Percentiles rank a stretch among this genome's conserved stretches.
Conservation (phyloP, 768 basidiomycete genomes). For the Strobilomyces dryophilus region DNA sequence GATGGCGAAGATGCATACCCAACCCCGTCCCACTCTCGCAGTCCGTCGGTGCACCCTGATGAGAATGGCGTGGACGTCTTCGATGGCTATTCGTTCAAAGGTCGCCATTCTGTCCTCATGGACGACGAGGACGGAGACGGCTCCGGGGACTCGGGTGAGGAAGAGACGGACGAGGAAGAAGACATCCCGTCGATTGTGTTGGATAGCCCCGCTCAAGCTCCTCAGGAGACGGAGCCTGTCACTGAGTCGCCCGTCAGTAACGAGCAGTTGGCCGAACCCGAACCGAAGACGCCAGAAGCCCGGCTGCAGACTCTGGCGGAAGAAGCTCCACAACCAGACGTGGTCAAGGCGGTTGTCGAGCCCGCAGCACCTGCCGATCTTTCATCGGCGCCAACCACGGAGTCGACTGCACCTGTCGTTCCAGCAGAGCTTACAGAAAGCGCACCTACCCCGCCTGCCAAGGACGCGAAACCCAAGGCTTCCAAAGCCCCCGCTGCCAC, state of each 20-base stretch:
- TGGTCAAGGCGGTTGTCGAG: conserved; percentile 10
- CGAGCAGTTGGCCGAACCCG: conserved; percentile 43
- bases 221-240: conserved; percentile 28
- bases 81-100: conserved; percentile 93
- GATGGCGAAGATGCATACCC: conserved; percentile 74
- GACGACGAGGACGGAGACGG: conserved; percentile 60
- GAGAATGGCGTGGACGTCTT: conserved; percentile 69
- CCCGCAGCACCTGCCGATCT: conserved; percentile 12
- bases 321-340: conserved; percentile 19
- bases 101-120: conserved; percentile 72
- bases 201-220: conserved; percentile 21
- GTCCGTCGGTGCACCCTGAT: conserved; percentile 56
- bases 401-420: conserved; percentile 2
- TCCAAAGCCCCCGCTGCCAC: conserved; percentile 12
- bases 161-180: conserved; percentile 38
- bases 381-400: conserved; percentile 13
- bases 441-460: conserved; percentile 30
- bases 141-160: conserved; percentile 31
- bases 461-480: conserved; percentile 29
- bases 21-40: conserved; percentile 78
- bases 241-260: conserved; percentile 34
- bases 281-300: conserved; percentile 78
- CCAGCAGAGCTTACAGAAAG: conserved; percentile 15
- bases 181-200: conserved; percentile 29
- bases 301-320: conserved; percentile 37